These are phyloP conservation scores for Neltuma alba DNA, from an alignment of 306 rosid species.

Conservation along the genomic window DNA sequence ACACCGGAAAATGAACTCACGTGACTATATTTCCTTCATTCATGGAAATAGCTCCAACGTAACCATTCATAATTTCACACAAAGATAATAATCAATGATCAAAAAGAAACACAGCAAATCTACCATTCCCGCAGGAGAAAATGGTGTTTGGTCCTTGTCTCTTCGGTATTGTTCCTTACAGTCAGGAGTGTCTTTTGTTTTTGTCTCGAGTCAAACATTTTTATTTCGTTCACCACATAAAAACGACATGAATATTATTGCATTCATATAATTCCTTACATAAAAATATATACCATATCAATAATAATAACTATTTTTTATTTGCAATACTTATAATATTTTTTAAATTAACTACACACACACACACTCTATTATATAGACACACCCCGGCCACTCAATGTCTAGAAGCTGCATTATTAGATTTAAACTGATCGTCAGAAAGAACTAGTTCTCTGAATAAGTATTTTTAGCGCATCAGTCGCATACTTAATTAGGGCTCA, in stretches of 20 bases:
- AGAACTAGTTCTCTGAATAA: background rate
- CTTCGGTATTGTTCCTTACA: background rate
- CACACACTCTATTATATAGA: no score
- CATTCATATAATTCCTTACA: background rate
- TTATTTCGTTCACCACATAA: background rate
- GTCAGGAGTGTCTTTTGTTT: background rate
- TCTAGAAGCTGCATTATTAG: no score
- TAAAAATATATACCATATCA: no score
- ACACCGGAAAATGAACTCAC: background rate
- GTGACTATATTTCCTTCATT: background rate
- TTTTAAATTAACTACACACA: no score
- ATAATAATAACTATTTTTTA: background rate
- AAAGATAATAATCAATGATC: background rate
- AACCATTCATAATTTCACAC: no score
- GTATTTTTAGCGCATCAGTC: background rate
- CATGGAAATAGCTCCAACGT: background rate
- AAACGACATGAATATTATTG: background rate
- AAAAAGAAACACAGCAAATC: background rate
- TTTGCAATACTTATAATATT: background rate
- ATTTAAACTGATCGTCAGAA: no score
- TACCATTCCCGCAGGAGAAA: background rate
- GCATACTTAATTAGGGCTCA: background rate
- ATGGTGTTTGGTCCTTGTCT: background rate
- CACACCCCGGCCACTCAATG: no score
- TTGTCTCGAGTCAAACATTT: background rate